phyloP scores from a whole-genome alignment of 768 basidiomycete genomes.

The Phlebiopsis flavidoalba region DNA sequence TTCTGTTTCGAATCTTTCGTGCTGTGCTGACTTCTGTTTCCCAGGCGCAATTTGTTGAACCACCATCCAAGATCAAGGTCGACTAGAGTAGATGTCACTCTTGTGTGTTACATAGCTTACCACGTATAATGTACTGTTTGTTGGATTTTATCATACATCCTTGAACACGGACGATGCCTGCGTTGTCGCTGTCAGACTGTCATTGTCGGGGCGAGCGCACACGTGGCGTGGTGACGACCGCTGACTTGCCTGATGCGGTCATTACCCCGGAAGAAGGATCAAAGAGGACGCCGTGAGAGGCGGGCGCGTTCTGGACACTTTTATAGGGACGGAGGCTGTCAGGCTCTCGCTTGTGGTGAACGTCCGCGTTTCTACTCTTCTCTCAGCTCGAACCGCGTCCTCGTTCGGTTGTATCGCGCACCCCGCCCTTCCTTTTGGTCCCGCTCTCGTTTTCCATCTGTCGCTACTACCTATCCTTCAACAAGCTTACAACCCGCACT shows the following conservation, averaged over 20 bases:
- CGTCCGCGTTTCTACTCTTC: background rate
- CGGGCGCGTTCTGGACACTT: background rate
- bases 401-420: background rate
- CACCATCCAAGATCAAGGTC: slow-evolving; percentile 47
- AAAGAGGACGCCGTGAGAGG: background rate
- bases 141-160: background rate
- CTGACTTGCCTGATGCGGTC: background rate
- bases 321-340: background rate
- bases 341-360: background rate
- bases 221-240: background rate
- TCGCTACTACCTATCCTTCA: background rate
- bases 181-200: too few species aligned
- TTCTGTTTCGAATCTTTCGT: slow-evolving; percentile 9
- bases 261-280: background rate
- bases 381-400: background rate
- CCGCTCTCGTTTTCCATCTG: background rate
- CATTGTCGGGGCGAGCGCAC: background rate
- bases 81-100: slow-evolving; percentile 25
- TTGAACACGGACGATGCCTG: too few species aligned
- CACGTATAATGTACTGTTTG: slow-evolving; percentile 1
- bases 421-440: background rate
- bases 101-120: background rate
- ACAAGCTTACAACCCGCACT: background rate
- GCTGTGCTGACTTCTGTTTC: background rate
- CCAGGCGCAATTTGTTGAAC: slow-evolving; percentile 54